Evolutionary conservation across 2,329 filamentous ascomycete species (phyloP).

Genomic region (Sordariomycetes sp.): DNA sequence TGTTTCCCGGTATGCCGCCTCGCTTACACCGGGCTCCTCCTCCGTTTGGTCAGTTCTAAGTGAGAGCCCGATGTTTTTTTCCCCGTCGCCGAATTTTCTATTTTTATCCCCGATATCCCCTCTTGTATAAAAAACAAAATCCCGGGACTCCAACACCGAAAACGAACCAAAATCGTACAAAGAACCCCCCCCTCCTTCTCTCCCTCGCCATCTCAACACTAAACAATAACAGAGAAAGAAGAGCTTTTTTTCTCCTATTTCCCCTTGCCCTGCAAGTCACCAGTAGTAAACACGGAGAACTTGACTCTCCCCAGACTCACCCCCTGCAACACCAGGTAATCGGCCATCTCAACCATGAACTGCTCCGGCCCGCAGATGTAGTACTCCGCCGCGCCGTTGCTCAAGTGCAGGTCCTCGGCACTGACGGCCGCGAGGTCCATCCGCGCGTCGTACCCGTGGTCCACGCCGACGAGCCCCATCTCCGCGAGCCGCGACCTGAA

Average conservation of each 20-base stretch:
- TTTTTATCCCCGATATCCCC: background rate
- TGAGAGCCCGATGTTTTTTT: background rate
- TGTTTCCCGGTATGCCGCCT: background rate
- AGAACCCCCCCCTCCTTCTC: no score
- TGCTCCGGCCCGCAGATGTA: conserved; percentile 40
- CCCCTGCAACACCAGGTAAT: conserved; percentile 24
- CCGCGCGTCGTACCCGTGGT: conserved; percentile 22
- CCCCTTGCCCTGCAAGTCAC: conserved; percentile 23
- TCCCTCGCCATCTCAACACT: no score
- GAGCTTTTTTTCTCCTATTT: no score
- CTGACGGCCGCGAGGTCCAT: conserved; percentile 32
- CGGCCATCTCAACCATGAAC: conserved; percentile 37
- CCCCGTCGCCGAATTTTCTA: background rate
- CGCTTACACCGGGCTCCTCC: background rate
- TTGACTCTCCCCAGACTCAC: conserved; percentile 24
- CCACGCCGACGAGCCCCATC: conserved; percentile 27
- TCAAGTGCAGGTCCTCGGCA: conserved; percentile 28
- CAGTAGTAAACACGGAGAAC: conserved; percentile 32
- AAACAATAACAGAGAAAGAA: background rate
- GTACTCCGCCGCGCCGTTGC: conserved; percentile 33
- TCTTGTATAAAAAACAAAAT: background rate
- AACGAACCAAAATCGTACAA: background rate
- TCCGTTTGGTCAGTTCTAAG: background rate
- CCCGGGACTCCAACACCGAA: background rate
- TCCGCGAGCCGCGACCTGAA: conserved; percentile 35